Conservation (phyloP, 306 rosid genomes). For the Cucumis melo region DNA sequence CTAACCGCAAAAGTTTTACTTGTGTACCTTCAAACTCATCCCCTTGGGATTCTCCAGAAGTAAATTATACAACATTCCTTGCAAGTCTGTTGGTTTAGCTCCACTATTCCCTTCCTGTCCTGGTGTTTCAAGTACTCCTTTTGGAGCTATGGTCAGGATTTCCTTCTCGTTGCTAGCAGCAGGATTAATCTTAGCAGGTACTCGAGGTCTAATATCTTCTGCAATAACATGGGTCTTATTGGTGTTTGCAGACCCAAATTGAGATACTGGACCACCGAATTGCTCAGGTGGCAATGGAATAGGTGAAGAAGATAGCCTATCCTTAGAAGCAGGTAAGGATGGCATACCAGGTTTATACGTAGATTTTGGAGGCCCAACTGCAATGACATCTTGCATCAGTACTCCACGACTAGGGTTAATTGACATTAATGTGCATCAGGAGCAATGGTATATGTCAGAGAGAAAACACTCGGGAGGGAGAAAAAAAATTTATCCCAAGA, state of each 20-base stretch:
- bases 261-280: slow-evolving; percentile 49
- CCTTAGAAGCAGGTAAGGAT: slow-evolving; percentile 43
- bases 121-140: slow-evolving; percentile 25
- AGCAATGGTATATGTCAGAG: neutral
- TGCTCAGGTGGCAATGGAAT: slow-evolving; percentile 63
- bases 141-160: slow-evolving; percentile 26
- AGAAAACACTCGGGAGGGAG: neutral
- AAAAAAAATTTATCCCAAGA: neutral
- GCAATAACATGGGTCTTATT: slow-evolving; percentile 25
- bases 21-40: slow-evolving; percentile 57
- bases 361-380: slow-evolving; percentile 49
- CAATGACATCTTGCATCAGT: slow-evolving; percentile 1
- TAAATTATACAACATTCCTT: slow-evolving; percentile 46
- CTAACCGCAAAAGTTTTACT: neutral
- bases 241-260: slow-evolving; percentile 36
- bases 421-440: neutral
- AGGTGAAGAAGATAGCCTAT: slow-evolving; percentile 55
- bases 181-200: slow-evolving; percentile 39
- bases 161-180: slow-evolving; percentile 46
- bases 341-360: slow-evolving; percentile 39
- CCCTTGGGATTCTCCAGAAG: slow-evolving; percentile 76
- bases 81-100: slow-evolving; percentile 57
- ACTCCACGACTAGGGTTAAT: neutral
- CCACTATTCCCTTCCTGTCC: slow-evolving; percentile 45
- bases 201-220: slow-evolving; percentile 45